Conservation (phyloP, 768 basidiomycete species). For the Lentinula boryana region DNA sequence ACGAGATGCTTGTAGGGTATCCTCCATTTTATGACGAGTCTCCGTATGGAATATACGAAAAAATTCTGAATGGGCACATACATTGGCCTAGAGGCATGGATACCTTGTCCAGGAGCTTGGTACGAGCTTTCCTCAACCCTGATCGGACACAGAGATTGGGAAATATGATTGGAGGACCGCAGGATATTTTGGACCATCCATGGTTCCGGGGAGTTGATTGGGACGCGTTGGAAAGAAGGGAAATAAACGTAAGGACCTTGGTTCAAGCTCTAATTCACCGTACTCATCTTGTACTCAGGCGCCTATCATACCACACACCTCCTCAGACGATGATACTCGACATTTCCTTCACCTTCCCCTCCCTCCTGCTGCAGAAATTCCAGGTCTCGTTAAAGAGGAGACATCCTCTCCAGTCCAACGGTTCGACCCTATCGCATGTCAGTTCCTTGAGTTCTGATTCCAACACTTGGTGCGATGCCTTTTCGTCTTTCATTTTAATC, state of each 20-base stretch:
- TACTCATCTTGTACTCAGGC: slow-evolving; percentile 41
- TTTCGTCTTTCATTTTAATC: neutral
- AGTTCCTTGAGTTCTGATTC: slow-evolving; percentile 66
- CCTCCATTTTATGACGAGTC: slow-evolving; percentile 98
- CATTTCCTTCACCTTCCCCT: slow-evolving; percentile 79
- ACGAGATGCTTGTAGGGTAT: slow-evolving; percentile 98
- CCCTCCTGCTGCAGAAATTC: slow-evolving; percentile 74
- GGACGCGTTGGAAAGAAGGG: slow-evolving; percentile 78
- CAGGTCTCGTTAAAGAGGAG: slow-evolving; percentile 67
- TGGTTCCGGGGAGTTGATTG: slow-evolving; percentile 98
- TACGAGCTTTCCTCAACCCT: slow-evolving; percentile 83
- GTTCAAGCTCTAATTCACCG: neutral
- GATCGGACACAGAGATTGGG: slow-evolving; percentile 90
- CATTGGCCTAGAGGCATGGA: slow-evolving; percentile 90
- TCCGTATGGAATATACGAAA: slow-evolving; percentile 98
- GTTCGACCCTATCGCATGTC: slow-evolving; percentile 63
- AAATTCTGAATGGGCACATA: slow-evolving; percentile 84
- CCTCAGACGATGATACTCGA: slow-evolving; percentile 76
- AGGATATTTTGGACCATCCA: slow-evolving; percentile 85
- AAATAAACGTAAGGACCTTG: slow-evolving; percentile 61
- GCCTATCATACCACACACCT: slow-evolving; percentile 79
- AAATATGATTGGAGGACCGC: slow-evolving; percentile 87
- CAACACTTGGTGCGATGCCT: neutral
- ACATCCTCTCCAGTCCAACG: slow-evolving; percentile 53
- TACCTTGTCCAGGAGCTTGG: slow-evolving; percentile 80